Evolutionary conservation across 352 stramenopile species (phyloP).

Genomic region (Albugo laibachii): DNA sequence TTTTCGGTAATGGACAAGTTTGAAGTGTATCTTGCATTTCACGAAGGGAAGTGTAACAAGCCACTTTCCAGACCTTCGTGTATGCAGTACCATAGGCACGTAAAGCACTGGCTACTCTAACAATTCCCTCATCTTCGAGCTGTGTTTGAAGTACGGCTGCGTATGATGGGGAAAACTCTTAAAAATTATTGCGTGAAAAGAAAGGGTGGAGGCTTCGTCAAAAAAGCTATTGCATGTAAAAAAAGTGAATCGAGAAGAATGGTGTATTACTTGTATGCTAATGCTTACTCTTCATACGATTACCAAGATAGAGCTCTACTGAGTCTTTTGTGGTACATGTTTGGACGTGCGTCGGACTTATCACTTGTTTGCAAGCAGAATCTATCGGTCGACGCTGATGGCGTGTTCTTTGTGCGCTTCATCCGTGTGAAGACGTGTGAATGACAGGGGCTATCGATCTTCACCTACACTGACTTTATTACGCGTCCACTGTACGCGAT

Average conservation of each 20-base stretch:
- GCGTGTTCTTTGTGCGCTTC: too few species aligned
- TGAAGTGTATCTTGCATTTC: slow-evolving; percentile 10
- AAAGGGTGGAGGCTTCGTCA: slow-evolving; percentile 1
- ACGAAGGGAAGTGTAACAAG: slow-evolving; percentile 2
- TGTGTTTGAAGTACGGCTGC: slow-evolving; percentile 1
- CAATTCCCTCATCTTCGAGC: slow-evolving; percentile 3
- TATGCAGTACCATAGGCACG: slow-evolving; percentile 2
- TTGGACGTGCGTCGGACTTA: too few species aligned
- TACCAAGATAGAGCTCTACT: too few species aligned
- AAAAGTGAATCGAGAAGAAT: background rate
- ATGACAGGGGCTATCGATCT: too few species aligned
- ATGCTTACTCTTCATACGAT: too few species aligned
- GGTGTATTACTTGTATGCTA: too few species aligned
- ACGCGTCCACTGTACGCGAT: too few species aligned
- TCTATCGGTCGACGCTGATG: too few species aligned
- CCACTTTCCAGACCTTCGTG: slow-evolving; percentile 3
- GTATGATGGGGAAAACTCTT: slow-evolving; percentile 6
- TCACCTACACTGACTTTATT: too few species aligned
- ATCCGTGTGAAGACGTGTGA: too few species aligned
- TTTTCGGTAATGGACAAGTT: slow-evolving; percentile 12
- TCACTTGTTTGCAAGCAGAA: too few species aligned
- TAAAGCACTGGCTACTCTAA: slow-evolving; percentile 8
- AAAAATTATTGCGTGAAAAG: slow-evolving; percentile 6
- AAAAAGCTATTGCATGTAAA: slow-evolving; percentile 1
- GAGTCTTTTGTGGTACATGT: too few species aligned